These are phyloP conservation scores for Exophiala alcalophila DNA, from an alignment of 2,329 filamentous ascomycete genomes.

Conservation along the genomic window DNA sequence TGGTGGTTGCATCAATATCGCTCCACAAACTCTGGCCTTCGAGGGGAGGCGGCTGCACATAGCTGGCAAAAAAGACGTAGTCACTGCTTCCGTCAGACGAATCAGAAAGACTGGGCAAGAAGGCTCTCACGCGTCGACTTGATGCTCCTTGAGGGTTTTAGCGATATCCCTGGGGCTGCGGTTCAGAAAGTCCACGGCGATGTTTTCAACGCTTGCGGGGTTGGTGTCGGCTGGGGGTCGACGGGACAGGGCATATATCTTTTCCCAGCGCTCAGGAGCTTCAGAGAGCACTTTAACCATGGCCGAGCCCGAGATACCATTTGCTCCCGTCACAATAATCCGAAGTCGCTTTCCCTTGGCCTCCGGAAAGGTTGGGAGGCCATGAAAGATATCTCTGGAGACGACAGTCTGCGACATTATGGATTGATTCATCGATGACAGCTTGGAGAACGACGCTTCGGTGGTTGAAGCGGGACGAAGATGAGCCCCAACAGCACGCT, in stretches of 20 bases:
- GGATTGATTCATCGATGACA: too few relatives aligned
- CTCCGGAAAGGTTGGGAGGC: slow-evolving; percentile 43
- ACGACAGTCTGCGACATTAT: slow-evolving; percentile 14
- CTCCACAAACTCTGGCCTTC: slow-evolving; percentile 6
- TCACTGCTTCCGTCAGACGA: slow-evolving; percentile 30
- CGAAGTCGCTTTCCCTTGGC: slow-evolving; percentile 43
- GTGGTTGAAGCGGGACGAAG: too few relatives aligned
- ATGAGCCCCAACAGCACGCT: too few relatives aligned
- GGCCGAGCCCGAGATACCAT: slow-evolving; percentile 53
- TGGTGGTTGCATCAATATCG: slow-evolving; percentile 9
- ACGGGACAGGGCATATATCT: slow-evolving; percentile 51
- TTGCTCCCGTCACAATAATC: slow-evolving; percentile 53
- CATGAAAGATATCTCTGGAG: slow-evolving; percentile 47
- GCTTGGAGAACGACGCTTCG: too few relatives aligned
- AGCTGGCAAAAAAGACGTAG: slow-evolving; percentile 54
- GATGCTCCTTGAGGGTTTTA: slow-evolving; percentile 24
- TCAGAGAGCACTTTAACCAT: slow-evolving; percentile 51
- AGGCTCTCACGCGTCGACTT: slow-evolving; percentile 26
- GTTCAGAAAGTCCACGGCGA: slow-evolving; percentile 38
- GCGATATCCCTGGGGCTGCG: slow-evolving; percentile 31
- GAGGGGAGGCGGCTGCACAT: slow-evolving; percentile 42
- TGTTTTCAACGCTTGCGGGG: slow-evolving; percentile 40
- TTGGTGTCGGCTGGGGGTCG: slow-evolving; percentile 43
- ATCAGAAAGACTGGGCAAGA: not conserved
- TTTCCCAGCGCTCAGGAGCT: slow-evolving; percentile 46